Evolutionary conservation across 129 eudicot genomes (phyloP), one percentile per base, ranked within the genome.

Genomic region (Flaveria ramosissima): DNA sequence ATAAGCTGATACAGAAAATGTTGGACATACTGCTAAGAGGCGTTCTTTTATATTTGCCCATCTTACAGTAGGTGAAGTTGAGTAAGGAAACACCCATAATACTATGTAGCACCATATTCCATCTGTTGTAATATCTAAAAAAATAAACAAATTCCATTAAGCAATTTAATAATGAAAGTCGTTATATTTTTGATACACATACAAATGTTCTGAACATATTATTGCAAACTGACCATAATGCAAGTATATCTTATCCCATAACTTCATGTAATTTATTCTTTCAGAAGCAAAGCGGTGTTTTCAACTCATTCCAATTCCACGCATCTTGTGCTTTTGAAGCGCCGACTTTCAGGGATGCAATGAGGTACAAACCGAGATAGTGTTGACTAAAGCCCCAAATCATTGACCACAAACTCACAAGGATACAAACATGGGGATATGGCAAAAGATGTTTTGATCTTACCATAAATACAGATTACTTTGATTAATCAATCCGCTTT

Each of bases 71-170:
- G 70, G 77, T 39, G 82, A 83, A 27, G 82, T 84, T 46, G 88
- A 57, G 69, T 84, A 92, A 36, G 96, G 96, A 45, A 84, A 83
- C 52, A 88, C 96, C 97, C 96, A 89, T 43, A 92, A 71, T 47
- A 92, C 89, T 74, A 89, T 57, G 83, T 84, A 92, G 83, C 97
- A 92, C 97, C 97, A 92, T 78, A 78, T 83, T 41, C 97, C 97
- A 83, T 92, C 97, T 1, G 97, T 92, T 12, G 97, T 87, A 60
- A 89, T 82, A 86, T 92, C 97, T 92, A 43, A 56, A 57, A 46
- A 39, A 46, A 63, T 23, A 78, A 2, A 39, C 45, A 71, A 43
- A 61, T 68, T 23, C 17, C 45, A 39, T 74, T 27, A 52, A 23
- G 53, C 53, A 73, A 45, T 17, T 57, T 45, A 55, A 48, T 66